phyloP scores from a whole-genome alignment of 352 stramenopile species.

The Thraustochytrium sp. region DNA sequence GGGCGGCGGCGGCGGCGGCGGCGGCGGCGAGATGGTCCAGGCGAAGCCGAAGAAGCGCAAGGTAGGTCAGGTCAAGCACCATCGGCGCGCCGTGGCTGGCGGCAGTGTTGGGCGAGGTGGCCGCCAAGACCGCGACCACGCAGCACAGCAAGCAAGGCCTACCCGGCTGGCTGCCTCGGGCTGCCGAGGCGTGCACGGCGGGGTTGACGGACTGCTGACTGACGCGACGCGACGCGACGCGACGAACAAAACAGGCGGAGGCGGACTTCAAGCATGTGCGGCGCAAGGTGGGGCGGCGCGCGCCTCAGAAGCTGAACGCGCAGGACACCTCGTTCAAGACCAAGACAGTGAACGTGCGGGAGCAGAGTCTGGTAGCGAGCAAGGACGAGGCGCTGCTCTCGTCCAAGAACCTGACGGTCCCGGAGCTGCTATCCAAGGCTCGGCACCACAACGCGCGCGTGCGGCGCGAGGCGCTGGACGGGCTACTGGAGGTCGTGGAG shows the following conservation, averaged over 20 bases:
- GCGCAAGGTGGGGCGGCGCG: slow-evolving; percentile 27
- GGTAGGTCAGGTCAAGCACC: not conserved
- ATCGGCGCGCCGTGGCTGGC: not conserved
- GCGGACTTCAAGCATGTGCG: slow-evolving; percentile 43
- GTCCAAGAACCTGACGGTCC: slow-evolving; percentile 9
- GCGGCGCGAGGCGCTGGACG: not conserved
- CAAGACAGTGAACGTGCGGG: slow-evolving; percentile 7
- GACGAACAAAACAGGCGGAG: not conserved
- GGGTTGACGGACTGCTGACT: not conserved
- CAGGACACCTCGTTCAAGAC: slow-evolving; percentile 43
- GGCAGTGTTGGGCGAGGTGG: not conserved
- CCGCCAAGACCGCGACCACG: not conserved
- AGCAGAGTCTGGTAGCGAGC: slow-evolving; percentile 31
- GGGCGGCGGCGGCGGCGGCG: too few relatives aligned
- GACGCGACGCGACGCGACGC: not conserved
- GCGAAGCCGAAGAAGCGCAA: not conserved
- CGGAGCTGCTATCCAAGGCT: slow-evolving; percentile 43
- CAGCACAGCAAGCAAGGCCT: too few relatives aligned
- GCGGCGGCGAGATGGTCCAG: too few relatives aligned
- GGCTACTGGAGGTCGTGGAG: slow-evolving; percentile 8
- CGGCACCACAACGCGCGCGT: slow-evolving; percentile 21
- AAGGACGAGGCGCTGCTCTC: slow-evolving; percentile 11
- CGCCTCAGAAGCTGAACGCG: not conserved
- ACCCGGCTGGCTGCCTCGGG: too few relatives aligned
- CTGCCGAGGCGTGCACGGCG: too few relatives aligned